These are phyloP conservation scores for Fusarium xylarioides DNA, from an alignment of 2,329 filamentous ascomycete species.

Conservation along the genomic window DNA sequence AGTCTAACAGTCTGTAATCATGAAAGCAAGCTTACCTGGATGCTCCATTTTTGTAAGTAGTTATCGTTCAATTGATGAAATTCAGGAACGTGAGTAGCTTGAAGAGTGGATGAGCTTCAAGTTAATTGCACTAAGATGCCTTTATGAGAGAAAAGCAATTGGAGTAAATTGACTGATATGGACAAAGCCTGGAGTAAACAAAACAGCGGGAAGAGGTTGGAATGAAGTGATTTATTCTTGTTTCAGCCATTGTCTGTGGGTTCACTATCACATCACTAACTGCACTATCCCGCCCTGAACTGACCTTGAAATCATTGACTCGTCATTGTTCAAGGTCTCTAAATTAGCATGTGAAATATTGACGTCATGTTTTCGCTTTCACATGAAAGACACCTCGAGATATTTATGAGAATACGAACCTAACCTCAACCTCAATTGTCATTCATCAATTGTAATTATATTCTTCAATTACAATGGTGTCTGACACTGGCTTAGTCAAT, in stretches of 20 bases:
- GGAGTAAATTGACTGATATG: not conserved
- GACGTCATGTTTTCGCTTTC: conserved; percentile 43
- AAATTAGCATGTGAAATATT: conserved; percentile 31
- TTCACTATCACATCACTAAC: not conserved
- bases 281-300: not conserved
- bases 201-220: conserved; percentile 11
- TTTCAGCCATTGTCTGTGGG: conserved; percentile 25
- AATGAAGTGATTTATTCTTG: conserved; percentile 24
- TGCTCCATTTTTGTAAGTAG: conserved; percentile 45
- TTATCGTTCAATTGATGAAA: not conserved
- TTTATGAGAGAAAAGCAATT: not conserved
- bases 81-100: not conserved
- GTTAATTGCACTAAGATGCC: not conserved
- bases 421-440: not conserved
- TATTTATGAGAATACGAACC: not conserved
- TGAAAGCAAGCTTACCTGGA: conserved; percentile 47
- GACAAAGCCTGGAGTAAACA: not conserved
- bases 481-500: conserved; percentile 48
- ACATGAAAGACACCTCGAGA: conserved; percentile 13
- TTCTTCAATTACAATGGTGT: conserved; percentile 39
- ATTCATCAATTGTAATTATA: not conserved
- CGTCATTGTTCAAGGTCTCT: conserved; percentile 18
- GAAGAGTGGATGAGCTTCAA: not conserved
- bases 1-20: not conserved
- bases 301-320: conserved; percentile 21